A percentile compares a stretch with the other conserved stretches of the same genome.
Conservation (phyloP, 2,329 filamentous ascomycete species). For the Spiromastix sp. region DNA sequence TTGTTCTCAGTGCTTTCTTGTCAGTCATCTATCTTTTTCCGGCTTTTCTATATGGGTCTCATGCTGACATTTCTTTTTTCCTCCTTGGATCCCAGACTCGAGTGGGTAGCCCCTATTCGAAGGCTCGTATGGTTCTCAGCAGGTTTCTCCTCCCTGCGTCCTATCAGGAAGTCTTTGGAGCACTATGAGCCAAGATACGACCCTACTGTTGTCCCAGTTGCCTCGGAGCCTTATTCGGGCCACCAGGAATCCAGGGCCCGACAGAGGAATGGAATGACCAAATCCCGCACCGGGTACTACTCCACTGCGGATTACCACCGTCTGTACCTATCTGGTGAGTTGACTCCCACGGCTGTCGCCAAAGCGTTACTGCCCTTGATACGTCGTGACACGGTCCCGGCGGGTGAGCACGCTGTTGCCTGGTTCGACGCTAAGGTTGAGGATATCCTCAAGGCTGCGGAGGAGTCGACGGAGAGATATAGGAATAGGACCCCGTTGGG, state of each 20-base stretch:
- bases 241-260: conserved; percentile 11
- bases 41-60: neutral
- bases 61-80: neutral
- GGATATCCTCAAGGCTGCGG: conserved; percentile 55
- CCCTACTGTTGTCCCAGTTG: conserved; percentile 45
- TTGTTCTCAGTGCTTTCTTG: conserved; percentile 48
- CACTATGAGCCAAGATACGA: conserved; percentile 45
- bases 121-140: conserved; percentile 59
- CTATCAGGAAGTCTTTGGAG: conserved; percentile 41
- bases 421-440: conserved; percentile 59
- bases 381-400: conserved; percentile 43
- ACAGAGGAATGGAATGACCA: conserved; percentile 5
- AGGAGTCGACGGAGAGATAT: conserved; percentile 62
- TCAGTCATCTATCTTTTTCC: conserved; percentile 29
- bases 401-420: conserved; percentile 55
- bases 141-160: conserved; percentile 49
- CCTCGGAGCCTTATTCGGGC: too few species aligned
- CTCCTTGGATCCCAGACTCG: conserved; percentile 29
- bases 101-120: conserved; percentile 45
- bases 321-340: conserved; percentile 56
- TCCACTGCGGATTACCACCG: conserved; percentile 67
- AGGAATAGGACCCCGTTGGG: conserved; percentile 50
- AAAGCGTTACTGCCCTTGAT: conserved; percentile 63
- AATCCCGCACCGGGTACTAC: conserved; percentile 44
- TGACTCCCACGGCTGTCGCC: conserved; percentile 62